Percentiles rank a stretch among this genome's conserved stretches.
Evolutionary conservation across 441 rosid species (phyloP).

Genomic region (Aquilaria agallochum): DNA sequence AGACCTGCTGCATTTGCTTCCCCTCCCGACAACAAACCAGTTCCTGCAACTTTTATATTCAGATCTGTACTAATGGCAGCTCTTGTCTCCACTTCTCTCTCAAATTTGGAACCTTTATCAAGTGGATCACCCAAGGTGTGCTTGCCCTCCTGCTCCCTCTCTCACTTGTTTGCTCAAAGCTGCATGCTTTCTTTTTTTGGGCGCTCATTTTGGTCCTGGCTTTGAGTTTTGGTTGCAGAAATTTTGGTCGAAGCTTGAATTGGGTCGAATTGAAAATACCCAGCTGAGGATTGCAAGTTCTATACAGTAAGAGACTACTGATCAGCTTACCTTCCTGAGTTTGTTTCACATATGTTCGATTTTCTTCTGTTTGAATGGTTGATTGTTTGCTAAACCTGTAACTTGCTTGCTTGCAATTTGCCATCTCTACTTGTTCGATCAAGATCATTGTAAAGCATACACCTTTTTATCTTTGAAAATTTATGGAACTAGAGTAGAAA

Average conservation of each 20-base stretch:
- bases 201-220: constrained; percentile 9
- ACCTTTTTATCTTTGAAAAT: no score
- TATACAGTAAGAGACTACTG: constrained; percentile 33
- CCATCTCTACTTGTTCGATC: constrained; percentile 1
- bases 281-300: constrained; percentile 25
- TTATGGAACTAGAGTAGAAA: no score
- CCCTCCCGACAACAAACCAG: no score
- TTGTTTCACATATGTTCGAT: not conserved
- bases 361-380: not conserved
- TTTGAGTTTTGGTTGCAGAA: constrained; percentile 29
- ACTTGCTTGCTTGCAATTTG: not conserved
- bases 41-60: not conserved
- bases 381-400: not conserved
- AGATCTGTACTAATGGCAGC: constrained; percentile 24
- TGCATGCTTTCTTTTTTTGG: not conserved
- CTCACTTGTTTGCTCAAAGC: not conserved
- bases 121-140: constrained; percentile 4
- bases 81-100: constrained; percentile 22
- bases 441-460: not conserved
- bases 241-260: constrained; percentile 27
- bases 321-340: not conserved
- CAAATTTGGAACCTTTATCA: constrained; percentile 18
- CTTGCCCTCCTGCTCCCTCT: not conserved
- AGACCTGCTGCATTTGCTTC: no score
- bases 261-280: constrained; percentile 30